These are phyloP conservation scores for Somion occarium DNA, from an alignment of 1,284 basidiomycete genomes.

Conservation along the genomic window DNA sequence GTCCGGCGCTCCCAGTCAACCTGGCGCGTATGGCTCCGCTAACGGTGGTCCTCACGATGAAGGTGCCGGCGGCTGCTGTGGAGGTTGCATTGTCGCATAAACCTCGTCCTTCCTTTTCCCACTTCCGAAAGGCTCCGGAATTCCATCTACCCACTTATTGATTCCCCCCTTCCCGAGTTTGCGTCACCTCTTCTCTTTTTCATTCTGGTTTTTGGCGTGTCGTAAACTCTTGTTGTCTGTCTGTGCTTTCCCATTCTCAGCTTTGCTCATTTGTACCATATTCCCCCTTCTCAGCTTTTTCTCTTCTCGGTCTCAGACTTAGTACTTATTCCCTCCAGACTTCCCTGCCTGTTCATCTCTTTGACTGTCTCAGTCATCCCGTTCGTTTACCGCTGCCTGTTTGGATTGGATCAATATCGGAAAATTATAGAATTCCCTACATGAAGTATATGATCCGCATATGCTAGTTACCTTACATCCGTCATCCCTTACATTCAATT, in stretches of 20 bases:
- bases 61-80: slow-evolving; percentile 4
- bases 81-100: slow-evolving; percentile 4
- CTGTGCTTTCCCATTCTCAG: neutral
- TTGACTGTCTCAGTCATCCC: neutral
- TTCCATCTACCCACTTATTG: neutral
- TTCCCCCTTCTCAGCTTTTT: neutral
- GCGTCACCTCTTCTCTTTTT: neutral
- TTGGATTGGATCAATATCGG: neutral
- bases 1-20: neutral
- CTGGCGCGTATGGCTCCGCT: neutral
- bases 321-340: neutral
- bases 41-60: neutral
- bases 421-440: neutral
- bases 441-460: too few species aligned
- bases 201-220: neutral
- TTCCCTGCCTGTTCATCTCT: neutral
- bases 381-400: neutral
- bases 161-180: too few species aligned
- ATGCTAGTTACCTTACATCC: too few species aligned
- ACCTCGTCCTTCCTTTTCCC: neutral
- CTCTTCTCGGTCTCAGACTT: neutral
- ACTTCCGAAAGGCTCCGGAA: too few species aligned
- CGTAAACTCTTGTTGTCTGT: neutral
- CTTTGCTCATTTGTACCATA: neutral
- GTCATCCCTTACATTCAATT: too few species aligned